These are phyloP conservation scores for Sideroxylon spinosum DNA, from an alignment of 179 eudicot species.

Conservation along the genomic window DNA sequence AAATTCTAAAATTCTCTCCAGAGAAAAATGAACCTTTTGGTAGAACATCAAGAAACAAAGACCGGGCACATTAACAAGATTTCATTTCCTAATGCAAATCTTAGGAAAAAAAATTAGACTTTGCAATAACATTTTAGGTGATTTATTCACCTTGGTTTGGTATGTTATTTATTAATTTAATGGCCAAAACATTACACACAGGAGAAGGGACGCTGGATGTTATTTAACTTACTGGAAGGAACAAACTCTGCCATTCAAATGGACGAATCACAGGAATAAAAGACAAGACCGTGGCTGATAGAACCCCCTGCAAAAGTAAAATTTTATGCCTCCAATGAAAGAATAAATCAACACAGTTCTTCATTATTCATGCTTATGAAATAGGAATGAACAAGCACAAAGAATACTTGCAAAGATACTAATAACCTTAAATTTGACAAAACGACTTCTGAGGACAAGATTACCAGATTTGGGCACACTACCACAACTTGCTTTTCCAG, in stretches of 20 bases:
- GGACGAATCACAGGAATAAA: constrained; percentile 84
- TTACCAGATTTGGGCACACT: constrained; percentile 80
- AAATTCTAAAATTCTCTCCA: neutral
- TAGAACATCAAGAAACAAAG: neutral
- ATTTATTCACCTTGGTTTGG: neutral
- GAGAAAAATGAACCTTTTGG: neutral
- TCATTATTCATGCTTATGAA: constrained; percentile 1
- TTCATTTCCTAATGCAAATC: neutral
- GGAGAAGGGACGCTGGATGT: neutral
- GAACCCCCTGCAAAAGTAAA: constrained; percentile 55
- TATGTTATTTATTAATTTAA: neutral
- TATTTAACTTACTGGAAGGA: constrained; percentile 68
- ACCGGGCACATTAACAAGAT: neutral
- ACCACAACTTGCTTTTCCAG: constrained; percentile 87
- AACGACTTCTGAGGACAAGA: constrained; percentile 8
- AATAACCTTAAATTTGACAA: neutral
- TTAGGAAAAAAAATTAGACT: neutral
- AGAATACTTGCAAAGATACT: neutral
- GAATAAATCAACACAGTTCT: neutral
- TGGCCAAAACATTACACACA: neutral
- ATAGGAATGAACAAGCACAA: neutral
- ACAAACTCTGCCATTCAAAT: constrained; percentile 96
- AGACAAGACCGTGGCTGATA: constrained; percentile 68
- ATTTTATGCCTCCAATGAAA: neutral
- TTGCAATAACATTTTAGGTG: neutral